Conservation (phyloP, 1,139 yeast genomes). For the Tardiomyces digboiensis region DNA sequence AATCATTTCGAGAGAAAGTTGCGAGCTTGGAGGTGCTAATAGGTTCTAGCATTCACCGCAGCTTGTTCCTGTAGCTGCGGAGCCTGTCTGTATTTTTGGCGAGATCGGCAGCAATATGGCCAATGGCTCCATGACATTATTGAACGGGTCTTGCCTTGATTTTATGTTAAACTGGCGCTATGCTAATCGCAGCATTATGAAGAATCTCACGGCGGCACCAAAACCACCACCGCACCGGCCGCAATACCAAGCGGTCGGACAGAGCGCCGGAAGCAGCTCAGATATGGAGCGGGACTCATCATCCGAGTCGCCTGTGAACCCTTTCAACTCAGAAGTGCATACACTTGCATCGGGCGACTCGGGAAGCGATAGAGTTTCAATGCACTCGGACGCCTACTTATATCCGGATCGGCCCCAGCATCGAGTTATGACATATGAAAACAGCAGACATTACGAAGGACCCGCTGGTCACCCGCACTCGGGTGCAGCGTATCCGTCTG, state of each 20-base stretch:
- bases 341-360: slow-evolving; percentile 15
- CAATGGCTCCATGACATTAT: no score
- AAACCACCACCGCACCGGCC: slow-evolving; percentile 10
- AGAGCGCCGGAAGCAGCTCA: slow-evolving; percentile 14
- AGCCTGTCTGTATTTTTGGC: no score
- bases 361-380: neutral
- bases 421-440: neutral
- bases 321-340: slow-evolving; percentile 20
- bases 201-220: slow-evolving; percentile 17
- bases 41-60: no score
- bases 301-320: slow-evolving; percentile 15
- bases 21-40: no score
- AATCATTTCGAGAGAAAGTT: no score
- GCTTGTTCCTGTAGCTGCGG: no score
- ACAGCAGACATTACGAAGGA: neutral
- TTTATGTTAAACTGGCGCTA: neutral
- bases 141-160: no score
- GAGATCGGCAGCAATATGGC: no score
- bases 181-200: slow-evolving; percentile 7
- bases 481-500: neutral
- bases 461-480: neutral
- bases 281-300: slow-evolving; percentile 12
- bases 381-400: neutral
- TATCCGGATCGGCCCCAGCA: neutral
- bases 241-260: slow-evolving; percentile 3